Evolutionary conservation across 257 asterid genomes (phyloP), one percentile per base, ranked within the genome.

Genomic region (Handroanthus guayacan): DNA sequence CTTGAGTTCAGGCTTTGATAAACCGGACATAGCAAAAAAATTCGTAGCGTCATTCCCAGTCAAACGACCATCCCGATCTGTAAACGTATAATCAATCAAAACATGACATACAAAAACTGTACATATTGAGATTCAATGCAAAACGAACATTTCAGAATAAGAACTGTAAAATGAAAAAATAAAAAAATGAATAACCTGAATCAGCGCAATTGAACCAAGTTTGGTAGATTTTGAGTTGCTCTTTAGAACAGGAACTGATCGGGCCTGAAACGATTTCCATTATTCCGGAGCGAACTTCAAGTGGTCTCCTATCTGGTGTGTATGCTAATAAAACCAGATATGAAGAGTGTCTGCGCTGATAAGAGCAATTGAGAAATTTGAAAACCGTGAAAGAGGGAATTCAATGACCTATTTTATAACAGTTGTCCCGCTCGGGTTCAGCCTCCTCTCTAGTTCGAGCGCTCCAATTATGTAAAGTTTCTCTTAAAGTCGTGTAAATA

Each of bases 41-140:
- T 72, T 87, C 2, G 85, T 84, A 25, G 96, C 94, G 16, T 92
- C 97, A 76, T 77, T 92, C 64, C 93, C 98, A 13, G 95, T 92
- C 56, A 94, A 65, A 56, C 97, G 96, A 37, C 95, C 95, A 78
- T 94, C 98, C 0, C 90, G 87, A 81, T 94, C 97, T 94, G 77
- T 7, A 64, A 51, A 61, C 14, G 25, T n/a, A 77, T 37, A 41
- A 48, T 11, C 45, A 79, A 76, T 16, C 9, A 48, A 67, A 6
- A 71, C 6, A 72, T 47, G 9, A 70, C 3, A 66, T 57, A 57
- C 2, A 45, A 67, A 44, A 74, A 60, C 12, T 10, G 4, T 8
- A 64, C 63, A 68, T 14, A 72, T 44, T 6, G 10, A 67, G 17
- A 62, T 17, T 52, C 2, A 64, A 58, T 7, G 12, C 50, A 56